Base-by-base conservation (phyloP, 2,329 filamentous ascomycete species). In the Pyrenochaeta sp. region DNA sequence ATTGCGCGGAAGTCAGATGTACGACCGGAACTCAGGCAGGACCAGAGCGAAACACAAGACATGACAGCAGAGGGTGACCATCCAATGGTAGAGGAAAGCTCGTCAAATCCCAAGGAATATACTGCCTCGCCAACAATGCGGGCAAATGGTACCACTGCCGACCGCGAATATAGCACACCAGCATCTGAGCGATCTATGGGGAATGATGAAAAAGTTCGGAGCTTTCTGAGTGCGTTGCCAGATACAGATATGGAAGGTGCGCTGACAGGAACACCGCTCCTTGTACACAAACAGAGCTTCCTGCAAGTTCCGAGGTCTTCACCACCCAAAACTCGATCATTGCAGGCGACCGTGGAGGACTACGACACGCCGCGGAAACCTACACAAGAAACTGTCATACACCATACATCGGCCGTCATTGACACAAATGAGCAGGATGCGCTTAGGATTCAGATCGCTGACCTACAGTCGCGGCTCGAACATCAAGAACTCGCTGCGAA, bases 151-250 rank as follows among this genome's bases (percentile, higher is more conserved):
- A 69, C 65, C 0, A 63, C 64, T 7, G 68, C 71, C 45, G 64
- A 66, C 42, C 64, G 64, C 22, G 56, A 58, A 47, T 49, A 65
- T 49, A 68, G 65, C 37, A 71, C 65, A 30, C 65, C 65, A 5
- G 52, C 59, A 8, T 74, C 72, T 5, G 74, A 73, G 46, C 62
- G 59, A 24, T 77, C 75, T 10, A 77, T 77, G 72, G 71, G 72
- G 59, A 72, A 77, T 30, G 72, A 77, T 1, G 75, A 77, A 60
- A 77, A 77, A 54, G 75, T 77, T 22, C 68, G 74, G 45, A 76
- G 73, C 52, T 77, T 76, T 56, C 67, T 77, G 47, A 75, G 73
- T 56, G 73, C 74, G n/a, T 59, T 77, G 39, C 74, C 74, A 39
- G 75, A 77, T 52, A 70, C 72, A 1, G 73, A 75, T 32, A 62